phyloP scores from a whole-genome alignment of 2,329 filamentous ascomycete genomes.

The Alternaria sp. region DNA sequence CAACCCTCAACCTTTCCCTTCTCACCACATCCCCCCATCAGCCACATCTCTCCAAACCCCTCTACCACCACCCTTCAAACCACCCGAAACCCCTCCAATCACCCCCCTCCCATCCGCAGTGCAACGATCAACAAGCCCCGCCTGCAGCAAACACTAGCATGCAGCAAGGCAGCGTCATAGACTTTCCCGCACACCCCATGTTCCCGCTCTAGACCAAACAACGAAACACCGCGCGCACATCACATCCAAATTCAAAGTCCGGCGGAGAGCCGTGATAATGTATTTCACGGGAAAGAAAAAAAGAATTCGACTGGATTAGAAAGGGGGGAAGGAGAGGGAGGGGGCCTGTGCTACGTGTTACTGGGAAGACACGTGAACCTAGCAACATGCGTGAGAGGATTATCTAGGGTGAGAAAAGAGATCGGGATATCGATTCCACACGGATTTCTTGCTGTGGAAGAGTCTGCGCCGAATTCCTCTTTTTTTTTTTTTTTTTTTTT shows the following conservation, averaged over 20 bases:
- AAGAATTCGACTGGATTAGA: conserved; percentile 10
- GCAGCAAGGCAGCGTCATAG: conserved; percentile 24
- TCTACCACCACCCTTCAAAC: neutral
- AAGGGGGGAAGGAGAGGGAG: neutral
- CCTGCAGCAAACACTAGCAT: conserved; percentile 5
- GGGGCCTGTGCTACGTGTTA: neutral
- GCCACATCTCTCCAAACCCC: neutral
- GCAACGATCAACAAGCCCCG: neutral
- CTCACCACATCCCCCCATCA: neutral
- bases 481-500: no score
- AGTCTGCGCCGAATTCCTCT: no score
- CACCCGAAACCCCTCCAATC: neutral
- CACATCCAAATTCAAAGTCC: conserved; percentile 11
- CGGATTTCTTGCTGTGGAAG: no score
- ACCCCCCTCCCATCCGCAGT: neutral
- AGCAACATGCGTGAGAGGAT: neutral
- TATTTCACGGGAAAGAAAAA: conserved; percentile 5
- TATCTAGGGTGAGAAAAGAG: no score
- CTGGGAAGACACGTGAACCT: conserved; percentile 1
- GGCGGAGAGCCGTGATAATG: conserved; percentile 33
- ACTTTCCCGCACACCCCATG: conserved; percentile 3
- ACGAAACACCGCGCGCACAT: conserved; percentile 1
- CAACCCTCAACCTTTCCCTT: neutral
- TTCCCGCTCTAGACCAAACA: conserved; percentile 1
- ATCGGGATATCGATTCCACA: no score